Evolutionary conservation across 1,284 basidiomycete genomes (phyloP).

Genomic region (Cutaneotrichosporon cavernicola): DNA sequence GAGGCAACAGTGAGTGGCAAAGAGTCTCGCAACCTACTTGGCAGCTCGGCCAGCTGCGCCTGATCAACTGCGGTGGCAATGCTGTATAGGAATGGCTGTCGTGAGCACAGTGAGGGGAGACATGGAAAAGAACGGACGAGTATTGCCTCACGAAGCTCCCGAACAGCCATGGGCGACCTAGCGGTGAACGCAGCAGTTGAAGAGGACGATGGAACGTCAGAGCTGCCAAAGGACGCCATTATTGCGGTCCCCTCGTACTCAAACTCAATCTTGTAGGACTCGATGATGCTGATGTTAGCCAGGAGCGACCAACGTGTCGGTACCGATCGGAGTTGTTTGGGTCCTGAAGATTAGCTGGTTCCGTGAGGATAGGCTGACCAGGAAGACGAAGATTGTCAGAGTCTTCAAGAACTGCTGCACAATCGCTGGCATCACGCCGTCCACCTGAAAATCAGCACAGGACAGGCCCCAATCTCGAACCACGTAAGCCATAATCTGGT

Average conservation of each 20-base stretch:
- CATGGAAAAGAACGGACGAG: too few relatives aligned
- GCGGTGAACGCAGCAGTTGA: too few relatives aligned
- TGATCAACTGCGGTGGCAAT: neutral
- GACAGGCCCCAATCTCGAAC: neutral
- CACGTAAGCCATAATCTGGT: neutral
- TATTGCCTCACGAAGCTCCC: neutral
- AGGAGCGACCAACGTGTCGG: neutral
- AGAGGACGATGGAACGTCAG: neutral
- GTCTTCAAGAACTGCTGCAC: constrained; percentile 24
- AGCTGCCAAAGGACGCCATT: neutral
- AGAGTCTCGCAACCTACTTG: neutral
- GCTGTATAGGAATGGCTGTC: neutral
- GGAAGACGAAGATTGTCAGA: constrained; percentile 29
- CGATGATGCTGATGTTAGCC: constrained; percentile 27
- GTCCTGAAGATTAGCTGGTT: constrained; percentile 9
- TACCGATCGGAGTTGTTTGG: constrained; percentile 7
- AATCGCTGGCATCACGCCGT: constrained; percentile 19
- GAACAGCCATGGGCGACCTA: neutral
- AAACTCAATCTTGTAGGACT: constrained; percentile 37
- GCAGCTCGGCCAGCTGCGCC: neutral
- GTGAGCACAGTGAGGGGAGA: too few relatives aligned
- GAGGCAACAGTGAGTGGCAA: neutral
- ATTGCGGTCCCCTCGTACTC: constrained; percentile 17
- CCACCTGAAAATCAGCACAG: neutral
- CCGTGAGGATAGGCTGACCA: constrained; percentile 8